phyloP scores from a whole-genome alignment of 2,329 filamentous ascomycete species.

The Dendrostoma leiphaemia region DNA sequence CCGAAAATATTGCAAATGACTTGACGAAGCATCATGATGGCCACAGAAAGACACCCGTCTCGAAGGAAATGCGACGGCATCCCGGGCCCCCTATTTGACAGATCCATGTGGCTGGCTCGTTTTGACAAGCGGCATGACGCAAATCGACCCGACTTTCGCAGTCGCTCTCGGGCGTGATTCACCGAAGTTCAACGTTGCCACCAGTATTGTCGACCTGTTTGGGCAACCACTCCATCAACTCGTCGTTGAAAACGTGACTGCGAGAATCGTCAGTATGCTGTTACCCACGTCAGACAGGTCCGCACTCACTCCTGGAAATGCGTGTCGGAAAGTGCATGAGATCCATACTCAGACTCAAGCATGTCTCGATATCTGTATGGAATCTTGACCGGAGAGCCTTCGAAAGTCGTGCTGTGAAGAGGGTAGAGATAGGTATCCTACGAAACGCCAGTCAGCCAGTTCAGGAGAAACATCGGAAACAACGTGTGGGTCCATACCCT shows the following conservation, averaged over 20 bases:
- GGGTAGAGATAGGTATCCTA: constrained; percentile 64
- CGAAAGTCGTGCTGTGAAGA: constrained; percentile 65
- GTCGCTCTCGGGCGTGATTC: neutral
- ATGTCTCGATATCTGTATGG: constrained; percentile 61
- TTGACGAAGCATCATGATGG: too few species aligned
- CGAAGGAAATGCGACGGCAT: too few species aligned
- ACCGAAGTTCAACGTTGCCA: neutral
- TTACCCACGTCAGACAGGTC: neutral
- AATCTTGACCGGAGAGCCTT: constrained; percentile 64
- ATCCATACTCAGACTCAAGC: constrained; percentile 55
- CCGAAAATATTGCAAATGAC: too few species aligned
- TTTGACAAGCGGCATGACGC: neutral
- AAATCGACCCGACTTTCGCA: neutral
- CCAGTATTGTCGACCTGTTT: neutral
- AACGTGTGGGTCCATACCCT: constrained; percentile 31
- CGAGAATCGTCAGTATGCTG: constrained; percentile 14
- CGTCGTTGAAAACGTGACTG: constrained; percentile 41
- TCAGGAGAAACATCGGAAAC: neutral
- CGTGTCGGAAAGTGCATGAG: constrained; percentile 47
- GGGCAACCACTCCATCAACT: constrained; percentile 33
- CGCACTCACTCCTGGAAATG: constrained; percentile 51
- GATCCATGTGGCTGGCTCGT: neutral
- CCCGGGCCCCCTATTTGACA: too few species aligned
- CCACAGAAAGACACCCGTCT: too few species aligned
- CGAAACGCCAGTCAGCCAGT: constrained; percentile 17